phyloP scores from a whole-genome alignment of 768 basidiomycete genomes.

The Lactarius tabidus region DNA sequence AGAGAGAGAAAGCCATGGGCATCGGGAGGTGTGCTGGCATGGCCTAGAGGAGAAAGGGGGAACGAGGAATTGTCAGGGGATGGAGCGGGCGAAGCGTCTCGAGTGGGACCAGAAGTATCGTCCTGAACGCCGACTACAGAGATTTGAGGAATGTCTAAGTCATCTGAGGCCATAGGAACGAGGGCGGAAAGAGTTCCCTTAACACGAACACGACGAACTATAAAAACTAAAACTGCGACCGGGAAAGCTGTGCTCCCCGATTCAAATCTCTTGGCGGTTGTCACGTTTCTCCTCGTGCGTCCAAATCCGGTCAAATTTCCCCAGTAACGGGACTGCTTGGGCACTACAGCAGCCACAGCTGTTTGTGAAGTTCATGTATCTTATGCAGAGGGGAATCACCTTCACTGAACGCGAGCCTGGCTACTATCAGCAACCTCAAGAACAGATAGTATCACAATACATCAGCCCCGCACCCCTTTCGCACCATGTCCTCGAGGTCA shows the following conservation, averaged over 20 bases:
- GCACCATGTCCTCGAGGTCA: background rate
- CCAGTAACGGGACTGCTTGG: background rate
- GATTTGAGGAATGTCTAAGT: constrained; percentile 23
- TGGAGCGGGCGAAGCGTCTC: background rate
- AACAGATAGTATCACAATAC: background rate
- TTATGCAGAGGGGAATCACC: no score
- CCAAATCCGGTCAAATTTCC: background rate
- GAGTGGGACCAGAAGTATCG: background rate
- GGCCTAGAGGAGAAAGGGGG: background rate
- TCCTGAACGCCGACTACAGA: constrained; percentile 24
- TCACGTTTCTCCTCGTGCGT: no score
- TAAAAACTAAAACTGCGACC: background rate
- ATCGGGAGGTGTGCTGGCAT: constrained; percentile 12
- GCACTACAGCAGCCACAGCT: no score
- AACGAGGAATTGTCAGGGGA: background rate
- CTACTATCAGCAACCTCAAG: no score
- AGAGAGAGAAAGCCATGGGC: constrained; percentile 15
- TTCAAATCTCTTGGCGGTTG: background rate
- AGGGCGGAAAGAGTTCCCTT: background rate
- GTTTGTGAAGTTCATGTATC: no score
- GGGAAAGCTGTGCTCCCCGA: background rate
- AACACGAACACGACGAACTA: no score
- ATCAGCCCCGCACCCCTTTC: background rate
- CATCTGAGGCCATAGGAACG: constrained; percentile 15
- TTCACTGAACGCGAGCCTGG: no score